Conservation (phyloP, 1,284 basidiomycete species). For the Ustilago curta region DNA sequence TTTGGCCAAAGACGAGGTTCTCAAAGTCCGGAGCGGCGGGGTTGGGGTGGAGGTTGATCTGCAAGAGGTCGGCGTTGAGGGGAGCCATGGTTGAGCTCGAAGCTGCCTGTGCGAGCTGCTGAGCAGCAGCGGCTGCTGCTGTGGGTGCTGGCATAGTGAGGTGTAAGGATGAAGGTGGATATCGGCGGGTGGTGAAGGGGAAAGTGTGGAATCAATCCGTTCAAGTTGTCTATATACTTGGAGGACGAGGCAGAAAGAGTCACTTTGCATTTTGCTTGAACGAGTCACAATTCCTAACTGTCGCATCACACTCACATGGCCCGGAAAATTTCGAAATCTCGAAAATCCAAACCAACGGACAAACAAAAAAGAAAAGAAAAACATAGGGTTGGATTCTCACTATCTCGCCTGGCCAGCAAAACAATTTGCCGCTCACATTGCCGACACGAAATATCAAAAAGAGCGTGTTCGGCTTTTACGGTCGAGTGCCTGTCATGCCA, state of each 20-base stretch:
- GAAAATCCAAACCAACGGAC: too few relatives aligned
- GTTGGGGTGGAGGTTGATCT: constrained; percentile 42
- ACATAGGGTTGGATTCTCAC: constrained; percentile 6
- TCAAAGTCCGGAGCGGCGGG: constrained; percentile 55
- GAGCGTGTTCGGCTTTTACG: constrained; percentile 13
- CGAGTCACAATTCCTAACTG: background rate
- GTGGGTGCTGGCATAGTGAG: constrained; percentile 31
- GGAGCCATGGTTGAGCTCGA: constrained; percentile 37
- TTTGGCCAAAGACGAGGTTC: constrained; percentile 72
- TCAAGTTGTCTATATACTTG: background rate
- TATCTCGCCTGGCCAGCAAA: background rate
- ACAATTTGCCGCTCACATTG: constrained; percentile 6
- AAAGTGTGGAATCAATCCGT: background rate
- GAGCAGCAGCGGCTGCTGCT: constrained; percentile 11
- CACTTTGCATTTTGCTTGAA: background rate
- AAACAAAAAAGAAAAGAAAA: background rate
- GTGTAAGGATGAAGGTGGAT: background rate
- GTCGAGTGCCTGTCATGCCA: background rate
- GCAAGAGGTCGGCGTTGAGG: constrained; percentile 49
- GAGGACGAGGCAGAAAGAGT: background rate
- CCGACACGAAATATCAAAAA: background rate
- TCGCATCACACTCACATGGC: background rate
- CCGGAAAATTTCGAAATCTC: background rate
- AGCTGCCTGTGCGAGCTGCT: constrained; percentile 21
- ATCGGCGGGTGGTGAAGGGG: too few relatives aligned